Percentiles rank a stretch among this genome's conserved stretches.
phyloP scores from a whole-genome alignment of 2,329 filamentous ascomycete genomes.

The Fusarium ambrosium region DNA sequence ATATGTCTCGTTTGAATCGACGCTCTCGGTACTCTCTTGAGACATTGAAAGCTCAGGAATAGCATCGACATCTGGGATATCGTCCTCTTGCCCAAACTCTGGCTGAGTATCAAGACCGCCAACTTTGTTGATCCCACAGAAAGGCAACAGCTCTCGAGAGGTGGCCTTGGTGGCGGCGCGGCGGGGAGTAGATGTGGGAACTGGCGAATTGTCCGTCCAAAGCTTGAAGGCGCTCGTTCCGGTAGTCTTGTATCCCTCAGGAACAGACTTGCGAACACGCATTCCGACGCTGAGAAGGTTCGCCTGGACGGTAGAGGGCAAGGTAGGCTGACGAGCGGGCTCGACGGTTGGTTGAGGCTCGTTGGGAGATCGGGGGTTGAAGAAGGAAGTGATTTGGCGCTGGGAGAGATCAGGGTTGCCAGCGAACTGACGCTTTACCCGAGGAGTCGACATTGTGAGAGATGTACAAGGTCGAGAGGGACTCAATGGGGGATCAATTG shows the following conservation, averaged over 20 bases:
- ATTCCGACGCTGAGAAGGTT: constrained; percentile 93
- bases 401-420: constrained; percentile 70
- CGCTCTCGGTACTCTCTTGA: constrained; percentile 65
- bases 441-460: constrained; percentile 63
- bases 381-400: constrained; percentile 75
- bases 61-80: constrained; percentile 54
- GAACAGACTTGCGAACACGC: constrained; percentile 92
- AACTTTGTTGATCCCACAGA: constrained; percentile 83
- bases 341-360: constrained; percentile 47
- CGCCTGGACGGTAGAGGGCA: constrained; percentile 79
- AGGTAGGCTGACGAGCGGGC: constrained; percentile 56
- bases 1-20: constrained; percentile 41
- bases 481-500: background rate
- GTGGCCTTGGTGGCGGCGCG: constrained; percentile 44
- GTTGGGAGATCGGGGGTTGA: constrained; percentile 56
- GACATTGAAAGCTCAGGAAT: constrained; percentile 67
- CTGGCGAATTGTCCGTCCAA: constrained; percentile 57
- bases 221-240: constrained; percentile 64
- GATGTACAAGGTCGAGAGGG: constrained; percentile 2
- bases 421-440: constrained; percentile 73
- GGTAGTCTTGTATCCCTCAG: constrained; percentile 91
- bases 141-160: constrained; percentile 78
- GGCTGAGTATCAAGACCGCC: constrained; percentile 76
- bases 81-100: constrained; percentile 49
- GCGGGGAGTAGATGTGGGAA: constrained; percentile 21